These are phyloP conservation scores for Ascochyta koolunga DNA, from an alignment of 2,329 filamentous ascomycete species.

Conservation along the genomic window DNA sequence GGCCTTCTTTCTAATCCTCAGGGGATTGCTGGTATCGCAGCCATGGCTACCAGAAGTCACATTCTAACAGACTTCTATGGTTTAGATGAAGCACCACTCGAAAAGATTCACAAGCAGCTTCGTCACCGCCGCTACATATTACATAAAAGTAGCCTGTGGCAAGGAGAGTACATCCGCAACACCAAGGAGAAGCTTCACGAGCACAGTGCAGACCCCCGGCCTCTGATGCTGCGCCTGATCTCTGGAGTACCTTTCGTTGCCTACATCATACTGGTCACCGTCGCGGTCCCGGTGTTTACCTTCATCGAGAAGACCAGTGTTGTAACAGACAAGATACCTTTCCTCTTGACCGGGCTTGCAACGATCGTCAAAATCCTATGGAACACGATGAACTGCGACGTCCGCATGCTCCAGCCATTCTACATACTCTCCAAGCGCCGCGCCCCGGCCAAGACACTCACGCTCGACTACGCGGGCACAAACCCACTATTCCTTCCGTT, in stretches of 20 bases:
- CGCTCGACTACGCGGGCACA: constrained; percentile 74
- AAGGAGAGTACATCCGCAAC: constrained; percentile 60
- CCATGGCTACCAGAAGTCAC: constrained; percentile 76
- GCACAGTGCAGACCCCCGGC: constrained; percentile 61
- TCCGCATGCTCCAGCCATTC: constrained; percentile 77
- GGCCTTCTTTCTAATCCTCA: constrained; percentile 72
- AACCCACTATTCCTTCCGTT: constrained; percentile 71
- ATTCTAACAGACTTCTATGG: constrained; percentile 77
- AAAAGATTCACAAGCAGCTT: constrained; percentile 71
- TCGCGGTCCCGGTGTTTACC: constrained; percentile 66
- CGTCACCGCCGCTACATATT: constrained; percentile 71
- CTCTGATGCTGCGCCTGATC: constrained; percentile 68
- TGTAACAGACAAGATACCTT: constrained; percentile 67
- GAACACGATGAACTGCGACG: constrained; percentile 70
- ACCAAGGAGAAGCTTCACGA: constrained; percentile 59
- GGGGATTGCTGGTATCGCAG: constrained; percentile 74
- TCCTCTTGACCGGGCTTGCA: constrained; percentile 69
- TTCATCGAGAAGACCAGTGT: constrained; percentile 61
- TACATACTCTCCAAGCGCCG: constrained; percentile 71
- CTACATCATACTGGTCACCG: constrained; percentile 62
- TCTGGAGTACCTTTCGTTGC: constrained; percentile 67
- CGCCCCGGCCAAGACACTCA: constrained; percentile 69
- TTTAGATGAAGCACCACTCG: constrained; percentile 69
- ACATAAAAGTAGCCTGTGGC: constrained; percentile 72
- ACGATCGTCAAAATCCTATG: constrained; percentile 72